Percentiles rank a stretch among this genome's conserved stretches.
Evolutionary conservation across 2,329 filamentous ascomycete genomes (phyloP).

Genomic region (Apiospora pterosperma): DNA sequence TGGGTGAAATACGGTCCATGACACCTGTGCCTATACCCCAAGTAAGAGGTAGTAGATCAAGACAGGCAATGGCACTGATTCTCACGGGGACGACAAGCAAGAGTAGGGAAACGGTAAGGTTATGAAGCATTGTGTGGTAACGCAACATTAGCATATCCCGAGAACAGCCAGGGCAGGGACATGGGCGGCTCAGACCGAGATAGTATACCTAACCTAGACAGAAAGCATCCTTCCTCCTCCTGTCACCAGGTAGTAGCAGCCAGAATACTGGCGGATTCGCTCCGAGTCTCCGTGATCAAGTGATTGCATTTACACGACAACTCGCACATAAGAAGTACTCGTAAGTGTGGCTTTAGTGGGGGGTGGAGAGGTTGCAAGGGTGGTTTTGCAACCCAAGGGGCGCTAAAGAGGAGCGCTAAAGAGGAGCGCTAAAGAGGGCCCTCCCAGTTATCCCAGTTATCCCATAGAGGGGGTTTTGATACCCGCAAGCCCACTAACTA

Average conservation of each 20-base stretch:
- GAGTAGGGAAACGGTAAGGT: neutral
- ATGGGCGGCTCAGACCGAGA: neutral
- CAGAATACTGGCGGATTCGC: neutral
- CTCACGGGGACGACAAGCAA: neutral
- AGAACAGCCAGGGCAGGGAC: neutral
- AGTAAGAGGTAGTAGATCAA: neutral
- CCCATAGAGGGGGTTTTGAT: neutral
- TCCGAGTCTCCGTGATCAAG: neutral
- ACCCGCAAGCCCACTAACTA: neutral
- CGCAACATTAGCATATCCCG: neutral
- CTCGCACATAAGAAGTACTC: neutral
- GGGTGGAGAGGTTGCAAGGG: neutral
- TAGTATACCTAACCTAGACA: neutral
- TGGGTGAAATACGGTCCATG: neutral
- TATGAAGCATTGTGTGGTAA: conserved; percentile 2
- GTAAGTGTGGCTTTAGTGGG: neutral
- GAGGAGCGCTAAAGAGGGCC: neutral
- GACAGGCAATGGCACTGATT: neutral
- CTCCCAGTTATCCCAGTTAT: neutral
- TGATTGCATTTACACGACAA: neutral
- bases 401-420: too few relatives aligned
- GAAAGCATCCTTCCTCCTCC: neutral
- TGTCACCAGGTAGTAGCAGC: neutral
- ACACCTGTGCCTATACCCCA: neutral
- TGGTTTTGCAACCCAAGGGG: neutral